Base-by-base conservation (phyloP, 345 rosid genomes). In the Syzygium oleosum region DNA sequence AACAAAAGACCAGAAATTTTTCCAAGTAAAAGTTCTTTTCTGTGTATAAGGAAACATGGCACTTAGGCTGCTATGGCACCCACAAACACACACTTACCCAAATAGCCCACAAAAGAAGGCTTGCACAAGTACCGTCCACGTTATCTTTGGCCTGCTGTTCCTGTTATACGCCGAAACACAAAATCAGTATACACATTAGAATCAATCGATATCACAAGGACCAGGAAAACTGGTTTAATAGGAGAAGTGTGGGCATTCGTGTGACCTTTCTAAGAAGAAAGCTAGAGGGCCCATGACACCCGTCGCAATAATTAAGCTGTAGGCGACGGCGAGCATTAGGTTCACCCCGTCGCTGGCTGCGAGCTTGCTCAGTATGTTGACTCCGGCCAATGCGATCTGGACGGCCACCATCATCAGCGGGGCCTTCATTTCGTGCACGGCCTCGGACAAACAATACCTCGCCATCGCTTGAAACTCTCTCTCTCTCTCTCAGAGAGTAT, bases 121-220 rank as follows among this genome's bases (percentile, higher is more conserved):
- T 17, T 17, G 23, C 56, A 91, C 84, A 23, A 91, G 87, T 27
- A 94, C 58, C 21, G n/a, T 91, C 92, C 95, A 90, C n/a, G 93
- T 92, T 59, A 94, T 52, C 86, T 91, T 93, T 52, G 94, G 95
- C 90, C 92, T 92, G 54, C 46, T 88, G 31, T 90, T 89, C 93
- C 94, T 94, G 90, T 53, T 16, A 56, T 17, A 21, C 16, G 13
- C 21, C 19, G 34, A 84, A 84, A 84, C 25, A 2, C 29, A 15
- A 54, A 25, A 85, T 34, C 4, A 15, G 23, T 11, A 22, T 5
- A n/a, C 55, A 53, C 55, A 6, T 53, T 17, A 53, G 55, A 53
- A 53, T 53, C 55, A 16, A 16, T 53, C 2, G 55, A 6, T 17
- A 17, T 53, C 55, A 16, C 55, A 53, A 53, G 55, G 78, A 65